These are phyloP conservation scores for Gracilaria domingensis DNA, from an alignment of 23 red algal genomes.

Conservation along the genomic window DNA sequence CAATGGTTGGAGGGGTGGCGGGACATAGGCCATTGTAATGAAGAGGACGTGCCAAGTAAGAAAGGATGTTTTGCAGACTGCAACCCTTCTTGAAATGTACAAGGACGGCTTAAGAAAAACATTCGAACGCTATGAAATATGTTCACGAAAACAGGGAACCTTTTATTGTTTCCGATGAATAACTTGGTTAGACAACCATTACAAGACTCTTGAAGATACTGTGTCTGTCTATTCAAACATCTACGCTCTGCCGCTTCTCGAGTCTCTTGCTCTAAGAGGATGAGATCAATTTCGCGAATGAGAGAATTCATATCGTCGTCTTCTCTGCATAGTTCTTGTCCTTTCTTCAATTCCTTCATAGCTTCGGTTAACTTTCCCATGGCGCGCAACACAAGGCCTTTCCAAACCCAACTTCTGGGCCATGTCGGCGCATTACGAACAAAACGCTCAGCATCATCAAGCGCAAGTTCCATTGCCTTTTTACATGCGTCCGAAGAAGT, in stretches of 20 bases:
- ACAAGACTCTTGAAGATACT: no score
- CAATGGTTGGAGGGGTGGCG: no score
- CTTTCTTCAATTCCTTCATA: conserved; percentile 55
- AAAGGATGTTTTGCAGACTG: no score
- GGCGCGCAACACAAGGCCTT: conserved; percentile 60
- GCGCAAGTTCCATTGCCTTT: conserved; percentile 46
- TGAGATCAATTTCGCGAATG: conserved; percentile 40
- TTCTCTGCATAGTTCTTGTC: conserved; percentile 59
- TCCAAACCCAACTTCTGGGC: conserved; percentile 66
- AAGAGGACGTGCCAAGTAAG: no score
- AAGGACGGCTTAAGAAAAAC: no score
- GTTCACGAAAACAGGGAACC: no score
- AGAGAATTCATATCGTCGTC: conserved; percentile 63
- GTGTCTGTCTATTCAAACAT: no score
- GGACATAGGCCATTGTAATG: no score
- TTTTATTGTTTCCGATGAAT: no score
- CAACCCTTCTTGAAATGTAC: no score
- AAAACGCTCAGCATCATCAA: conserved; percentile 83
- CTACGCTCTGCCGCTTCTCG: conserved; percentile 34
- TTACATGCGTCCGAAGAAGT: conserved; percentile 19
- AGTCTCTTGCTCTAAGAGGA: conserved; percentile 25
- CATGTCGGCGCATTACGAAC: conserved; percentile 67
- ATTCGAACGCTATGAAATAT: no score
- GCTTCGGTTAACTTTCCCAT: conserved; percentile 73
- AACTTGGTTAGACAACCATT: no score